Conservation (phyloP, 192 early-diverging fungal genomes). For the Neocallimastix lanati region DNA sequence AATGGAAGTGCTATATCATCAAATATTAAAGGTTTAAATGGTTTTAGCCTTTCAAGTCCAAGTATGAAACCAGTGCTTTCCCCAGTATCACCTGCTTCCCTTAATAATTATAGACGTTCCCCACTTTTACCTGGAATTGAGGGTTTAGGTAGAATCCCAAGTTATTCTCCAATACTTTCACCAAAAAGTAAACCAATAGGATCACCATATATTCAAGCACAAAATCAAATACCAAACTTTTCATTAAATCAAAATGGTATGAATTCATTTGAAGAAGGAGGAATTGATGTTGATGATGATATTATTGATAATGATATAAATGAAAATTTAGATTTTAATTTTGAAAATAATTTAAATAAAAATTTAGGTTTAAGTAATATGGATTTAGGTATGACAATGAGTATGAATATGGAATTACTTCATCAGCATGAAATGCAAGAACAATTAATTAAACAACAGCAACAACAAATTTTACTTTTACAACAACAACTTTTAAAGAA, state of each 20-base stretch:
- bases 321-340: too few relatives aligned
- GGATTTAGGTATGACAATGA: neutral
- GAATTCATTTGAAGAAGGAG: too few relatives aligned
- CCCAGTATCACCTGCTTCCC: too few relatives aligned
- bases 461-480: neutral
- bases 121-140: neutral
- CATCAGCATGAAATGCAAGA: neutral
- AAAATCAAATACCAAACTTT: too few relatives aligned
- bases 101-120: neutral
- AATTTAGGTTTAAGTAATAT: neutral
- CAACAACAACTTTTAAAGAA: neutral
- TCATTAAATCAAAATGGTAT: too few relatives aligned
- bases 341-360: too few relatives aligned
- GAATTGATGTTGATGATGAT: too few relatives aligned
- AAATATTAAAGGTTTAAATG: neutral
- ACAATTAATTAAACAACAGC: neutral
- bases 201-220: neutral
- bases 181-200: neutral
- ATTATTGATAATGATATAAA: too few relatives aligned
- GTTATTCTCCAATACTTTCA: neutral
- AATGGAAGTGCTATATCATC: neutral
- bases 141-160: neutral
- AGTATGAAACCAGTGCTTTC: neutral
- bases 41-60: neutral
- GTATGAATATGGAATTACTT: too few relatives aligned